These are phyloP conservation scores for Austroboletus eburneus DNA, from an alignment of 768 basidiomycete genomes.

Conservation along the genomic window DNA sequence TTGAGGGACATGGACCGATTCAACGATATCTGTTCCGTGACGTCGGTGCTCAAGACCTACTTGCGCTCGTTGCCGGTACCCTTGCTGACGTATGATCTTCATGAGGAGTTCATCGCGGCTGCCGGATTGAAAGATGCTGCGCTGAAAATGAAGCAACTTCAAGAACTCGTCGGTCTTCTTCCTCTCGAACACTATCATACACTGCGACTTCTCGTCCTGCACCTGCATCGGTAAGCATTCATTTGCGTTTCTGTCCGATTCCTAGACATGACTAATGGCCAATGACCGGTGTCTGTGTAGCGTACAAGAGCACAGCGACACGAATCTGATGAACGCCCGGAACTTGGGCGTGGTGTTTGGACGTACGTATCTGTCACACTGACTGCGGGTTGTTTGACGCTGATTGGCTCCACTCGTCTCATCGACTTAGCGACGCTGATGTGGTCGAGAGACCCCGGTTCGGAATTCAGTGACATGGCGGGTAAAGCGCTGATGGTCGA, in stretches of 20 bases:
- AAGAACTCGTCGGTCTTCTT: slow-evolving; percentile 68
- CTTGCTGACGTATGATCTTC: slow-evolving; percentile 84
- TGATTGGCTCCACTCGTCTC: neutral
- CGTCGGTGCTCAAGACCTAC: slow-evolving; percentile 95
- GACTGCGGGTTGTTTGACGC: neutral
- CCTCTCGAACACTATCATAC: slow-evolving; percentile 90
- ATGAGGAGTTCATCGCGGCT: slow-evolving; percentile 84
- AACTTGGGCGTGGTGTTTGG: slow-evolving; percentile 98
- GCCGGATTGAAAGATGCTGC: slow-evolving; percentile 62
- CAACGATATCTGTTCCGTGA: slow-evolving; percentile 96
- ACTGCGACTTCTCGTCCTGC: slow-evolving; percentile 74
- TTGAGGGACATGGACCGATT: slow-evolving; percentile 82
- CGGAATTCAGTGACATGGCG: slow-evolving; percentile 97
- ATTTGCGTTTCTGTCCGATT: neutral
- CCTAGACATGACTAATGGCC: neutral
- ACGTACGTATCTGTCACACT: slow-evolving; percentile 61
- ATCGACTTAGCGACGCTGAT: slow-evolving; percentile 76
- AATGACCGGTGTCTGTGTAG: slow-evolving; percentile 19
- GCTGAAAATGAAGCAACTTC: slow-evolving; percentile 55
- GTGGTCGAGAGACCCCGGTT: slow-evolving; percentile 78
- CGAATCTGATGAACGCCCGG: slow-evolving; percentile 90
- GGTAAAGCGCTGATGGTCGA: slow-evolving; percentile 91
- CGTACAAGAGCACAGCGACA: slow-evolving; percentile 61
- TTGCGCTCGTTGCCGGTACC: slow-evolving; percentile 92
- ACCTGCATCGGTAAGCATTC: slow-evolving; percentile 69